These are phyloP conservation scores for Malassezia brasiliensis DNA, from an alignment of 1,284 basidiomycete species.

Conservation along the genomic window DNA sequence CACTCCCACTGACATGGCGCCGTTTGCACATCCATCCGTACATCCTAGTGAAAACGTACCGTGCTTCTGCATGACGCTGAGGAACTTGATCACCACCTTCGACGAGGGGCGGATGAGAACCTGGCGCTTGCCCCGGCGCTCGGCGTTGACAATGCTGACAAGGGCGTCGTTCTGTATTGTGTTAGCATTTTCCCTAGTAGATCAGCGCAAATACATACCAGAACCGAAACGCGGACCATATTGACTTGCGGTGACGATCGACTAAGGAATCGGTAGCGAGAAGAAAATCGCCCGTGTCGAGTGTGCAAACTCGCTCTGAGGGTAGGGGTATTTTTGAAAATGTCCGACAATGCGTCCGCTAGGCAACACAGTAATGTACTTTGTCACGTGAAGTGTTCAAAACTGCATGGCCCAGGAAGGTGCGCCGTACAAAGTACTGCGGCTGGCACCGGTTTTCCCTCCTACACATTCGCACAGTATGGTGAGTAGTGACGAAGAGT, in stretches of 20 bases:
- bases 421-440: not conserved
- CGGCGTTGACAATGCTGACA: slow-evolving; percentile 48
- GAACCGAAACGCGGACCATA: slow-evolving; percentile 47
- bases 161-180: slow-evolving; percentile 43
- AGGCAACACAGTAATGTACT: not conserved
- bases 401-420: slow-evolving; percentile 16
- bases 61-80: slow-evolving; percentile 48
- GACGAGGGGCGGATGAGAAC: slow-evolving; percentile 47
- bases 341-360: not conserved
- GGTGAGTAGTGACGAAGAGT: slow-evolving; percentile 6
- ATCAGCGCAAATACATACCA: slow-evolving; percentile 28
- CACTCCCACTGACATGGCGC: not conserved
- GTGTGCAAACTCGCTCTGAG: not conserved
- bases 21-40: too few species aligned
- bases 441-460: slow-evolving; percentile 1
- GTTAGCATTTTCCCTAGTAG: not conserved
- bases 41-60: slow-evolving; percentile 29
- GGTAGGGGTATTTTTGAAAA: slow-evolving; percentile 12
- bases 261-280: slow-evolving; percentile 13
- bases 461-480: slow-evolving; percentile 14
- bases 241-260: slow-evolving; percentile 30
- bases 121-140: slow-evolving; percentile 48
- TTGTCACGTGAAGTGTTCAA: slow-evolving; percentile 16
- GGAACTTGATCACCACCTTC: slow-evolving; percentile 49
- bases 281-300: slow-evolving; percentile 9